phyloP scores from a whole-genome alignment of 1,284 basidiomycete genomes.

The Leccinum fuscescens region DNA sequence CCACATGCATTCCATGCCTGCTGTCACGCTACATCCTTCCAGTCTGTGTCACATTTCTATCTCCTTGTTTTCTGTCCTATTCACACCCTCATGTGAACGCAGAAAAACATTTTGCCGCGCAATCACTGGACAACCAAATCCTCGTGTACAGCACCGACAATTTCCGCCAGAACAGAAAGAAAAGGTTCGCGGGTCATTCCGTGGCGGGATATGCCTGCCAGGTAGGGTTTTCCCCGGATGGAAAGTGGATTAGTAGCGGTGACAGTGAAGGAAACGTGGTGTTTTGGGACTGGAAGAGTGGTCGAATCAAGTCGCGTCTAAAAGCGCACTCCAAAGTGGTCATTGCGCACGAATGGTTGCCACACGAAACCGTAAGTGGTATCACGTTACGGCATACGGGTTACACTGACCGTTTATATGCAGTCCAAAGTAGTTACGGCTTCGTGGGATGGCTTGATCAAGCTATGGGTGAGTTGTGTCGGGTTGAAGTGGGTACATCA shows the following conservation, averaged over 20 bases:
- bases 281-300: conserved; percentile 99
- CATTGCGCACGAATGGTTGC: conserved; percentile 84
- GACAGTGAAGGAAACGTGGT: conserved; percentile 94
- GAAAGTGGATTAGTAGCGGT: conserved; percentile 38
- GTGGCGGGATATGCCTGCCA: too few relatives aligned
- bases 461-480: conserved; percentile 72
- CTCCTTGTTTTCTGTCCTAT: too few relatives aligned
- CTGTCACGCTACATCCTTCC: conserved; percentile 65
- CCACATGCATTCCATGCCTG: conserved; percentile 99
- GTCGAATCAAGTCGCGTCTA: conserved; percentile 86
- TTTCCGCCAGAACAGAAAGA: too few relatives aligned
- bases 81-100: conserved; percentile 26
- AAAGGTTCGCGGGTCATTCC: too few relatives aligned
- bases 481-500: neutral
- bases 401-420: conserved; percentile 15
- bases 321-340: conserved; percentile 86
- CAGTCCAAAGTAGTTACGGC: conserved; percentile 95
- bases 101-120: too few relatives aligned
- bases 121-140: too few relatives aligned
- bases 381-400: conserved; percentile 3
- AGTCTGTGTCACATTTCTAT: conserved; percentile 29
- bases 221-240: too few relatives aligned
- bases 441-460: conserved; percentile 96
- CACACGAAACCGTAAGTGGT: conserved; percentile 87
- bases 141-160: too few relatives aligned